phyloP scores from a whole-genome alignment of 108 stramenopile genomes.

The Fragilaria crotonensis region DNA sequence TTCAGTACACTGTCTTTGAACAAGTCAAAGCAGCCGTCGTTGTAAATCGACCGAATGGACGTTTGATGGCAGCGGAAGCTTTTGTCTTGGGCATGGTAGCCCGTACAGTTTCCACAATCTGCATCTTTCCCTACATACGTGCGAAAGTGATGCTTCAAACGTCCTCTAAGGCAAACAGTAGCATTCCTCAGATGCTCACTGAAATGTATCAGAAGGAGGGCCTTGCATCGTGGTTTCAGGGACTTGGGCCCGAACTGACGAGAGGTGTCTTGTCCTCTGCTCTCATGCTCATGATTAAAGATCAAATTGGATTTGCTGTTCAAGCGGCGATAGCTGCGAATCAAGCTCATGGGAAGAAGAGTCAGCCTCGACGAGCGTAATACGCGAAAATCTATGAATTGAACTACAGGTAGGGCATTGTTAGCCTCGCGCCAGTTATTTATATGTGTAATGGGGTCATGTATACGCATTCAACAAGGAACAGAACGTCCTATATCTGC shows the following conservation, averaged over 20 bases:
- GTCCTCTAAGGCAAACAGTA: conserved; percentile 23
- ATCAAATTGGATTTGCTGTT: conserved; percentile 55
- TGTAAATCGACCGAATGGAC: conserved; percentile 12
- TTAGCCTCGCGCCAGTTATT: too few species aligned
- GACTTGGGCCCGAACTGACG: conserved; percentile 84
- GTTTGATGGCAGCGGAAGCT: conserved; percentile 58
- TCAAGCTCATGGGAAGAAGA: too few species aligned
- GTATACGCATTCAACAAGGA: too few species aligned
- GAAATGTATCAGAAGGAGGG: conserved; percentile 40
- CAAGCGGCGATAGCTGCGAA: too few species aligned
- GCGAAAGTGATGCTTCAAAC: conserved; percentile 87
- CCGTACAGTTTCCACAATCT: conserved; percentile 74
- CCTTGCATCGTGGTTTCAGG: conserved; percentile 53
- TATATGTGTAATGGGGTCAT: too few species aligned
- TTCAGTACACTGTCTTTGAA: conserved; percentile 90
- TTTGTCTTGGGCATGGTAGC: conserved; percentile 88
- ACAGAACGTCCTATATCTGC: too few species aligned
- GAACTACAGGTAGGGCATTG: too few species aligned
- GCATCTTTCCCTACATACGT: conserved; percentile 79
- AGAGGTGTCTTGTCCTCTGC: conserved; percentile 86
- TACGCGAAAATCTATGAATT: too few species aligned
- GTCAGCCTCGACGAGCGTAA: too few species aligned
- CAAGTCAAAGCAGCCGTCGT: conserved; percentile 59
- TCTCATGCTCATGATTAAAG: conserved; percentile 88
- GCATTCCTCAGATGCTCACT: conserved; percentile 49